Base-by-base conservation (phyloP, 768 basidiomycete species). In the Boletales sp. region DNA sequence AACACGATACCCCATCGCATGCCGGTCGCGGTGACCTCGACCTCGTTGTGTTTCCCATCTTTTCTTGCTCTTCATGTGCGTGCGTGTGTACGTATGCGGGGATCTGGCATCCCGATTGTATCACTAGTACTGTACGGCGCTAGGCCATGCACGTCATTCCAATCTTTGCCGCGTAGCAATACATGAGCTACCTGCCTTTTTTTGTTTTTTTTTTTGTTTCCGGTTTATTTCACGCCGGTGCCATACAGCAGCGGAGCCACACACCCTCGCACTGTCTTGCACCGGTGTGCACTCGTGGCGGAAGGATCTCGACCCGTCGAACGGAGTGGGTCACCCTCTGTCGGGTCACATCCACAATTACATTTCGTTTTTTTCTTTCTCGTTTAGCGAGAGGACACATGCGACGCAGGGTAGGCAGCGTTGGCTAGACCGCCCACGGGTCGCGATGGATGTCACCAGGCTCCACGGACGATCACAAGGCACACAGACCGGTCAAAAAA, bases 71-170 rank as follows among this genome's bases (percentile, higher is more conserved):
- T 21, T 35, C 8, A 12, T 32, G 18, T 32, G 1, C 18, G 40
- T 24, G 40, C 21, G 21, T 13, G 39, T 17, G n/a, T 29, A n/a
- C 40, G 40, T 37, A 17, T 19, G 45, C 19, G 40, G 8, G 60
- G 61, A 56, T 61, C 59, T 39, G 59, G 59, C 11, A 61, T 61
- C 61, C 60, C n/a, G 29, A 30, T 34, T 61, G 59, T 61, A 61
- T 52, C 50, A 44, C 24, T 55, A 61, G 50, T 50, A 19, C n/a
- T 39, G 38, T 19, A 43, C 37, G 42, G 51, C n/a, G 49, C 34
- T 51, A 51, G 61, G 50, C 46, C 44, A 37, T 50, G 43, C 55
- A 60, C 40, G 55, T 61, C 47, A 44, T 39, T 43, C 19, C 19
- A 19, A 11, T 53, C 18, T 31, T 46, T 32, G 9, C n/a, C 39